These are phyloP conservation scores for Penicillium turbatum DNA, from an alignment of 495 filamentous ascomycete genomes.

Conservation along the genomic window DNA sequence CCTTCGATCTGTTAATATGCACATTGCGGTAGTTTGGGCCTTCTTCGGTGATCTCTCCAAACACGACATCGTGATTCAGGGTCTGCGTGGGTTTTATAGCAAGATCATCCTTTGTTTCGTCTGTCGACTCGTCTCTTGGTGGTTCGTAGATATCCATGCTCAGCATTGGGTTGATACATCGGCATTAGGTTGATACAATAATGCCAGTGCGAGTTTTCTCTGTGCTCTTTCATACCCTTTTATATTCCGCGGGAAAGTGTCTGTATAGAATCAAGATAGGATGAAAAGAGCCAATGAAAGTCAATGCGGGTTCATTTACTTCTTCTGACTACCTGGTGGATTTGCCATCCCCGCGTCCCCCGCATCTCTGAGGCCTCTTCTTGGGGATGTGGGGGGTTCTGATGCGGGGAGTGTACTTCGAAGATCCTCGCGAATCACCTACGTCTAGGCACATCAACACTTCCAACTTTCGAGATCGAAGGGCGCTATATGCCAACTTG, in stretches of 20 bases:
- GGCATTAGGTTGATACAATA: too few relatives aligned
- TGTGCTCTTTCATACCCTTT: neutral
- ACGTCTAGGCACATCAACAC: too few relatives aligned
- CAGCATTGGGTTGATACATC: neutral
- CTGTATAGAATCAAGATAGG: neutral
- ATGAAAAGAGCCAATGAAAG: neutral
- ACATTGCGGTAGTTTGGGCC: constrained; percentile 19
- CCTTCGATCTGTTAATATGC: neutral
- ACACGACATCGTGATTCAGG: constrained; percentile 11
- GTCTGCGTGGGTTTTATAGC: neutral
- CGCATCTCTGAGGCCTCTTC: neutral
- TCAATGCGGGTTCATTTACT: neutral
- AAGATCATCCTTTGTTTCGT: neutral
- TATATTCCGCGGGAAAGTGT: neutral
- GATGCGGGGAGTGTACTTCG: too few relatives aligned
- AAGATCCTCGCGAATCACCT: too few relatives aligned
- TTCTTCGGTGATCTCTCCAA: constrained; percentile 16
- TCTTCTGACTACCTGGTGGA: neutral
- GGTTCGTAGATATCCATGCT: neutral
- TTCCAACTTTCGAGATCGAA: too few relatives aligned
- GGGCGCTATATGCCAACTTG: neutral
- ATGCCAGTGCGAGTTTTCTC: too few relatives aligned
- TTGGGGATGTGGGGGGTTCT: too few relatives aligned
- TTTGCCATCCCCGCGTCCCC: neutral
- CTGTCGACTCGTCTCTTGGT: neutral